Evolutionary conservation across 2,329 filamentous ascomycete species (phyloP), one percentile per base, ranked within the genome.

Genomic region (Sporothrix protearum): DNA sequence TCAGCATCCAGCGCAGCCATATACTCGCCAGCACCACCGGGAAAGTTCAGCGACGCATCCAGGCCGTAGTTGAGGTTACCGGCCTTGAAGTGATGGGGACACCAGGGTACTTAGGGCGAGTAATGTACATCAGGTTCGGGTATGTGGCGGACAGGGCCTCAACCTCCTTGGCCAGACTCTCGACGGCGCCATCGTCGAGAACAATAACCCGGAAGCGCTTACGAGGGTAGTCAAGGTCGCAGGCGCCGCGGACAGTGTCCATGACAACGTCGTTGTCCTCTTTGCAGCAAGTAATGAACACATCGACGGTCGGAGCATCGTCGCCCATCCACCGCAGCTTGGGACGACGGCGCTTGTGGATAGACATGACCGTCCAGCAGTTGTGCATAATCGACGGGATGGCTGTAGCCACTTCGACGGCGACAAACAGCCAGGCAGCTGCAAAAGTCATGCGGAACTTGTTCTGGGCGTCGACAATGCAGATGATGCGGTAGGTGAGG

Each of bases 1-100:
- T 91, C 89, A 22, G 88, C 88, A 33, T 72, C 71, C 9, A 70
- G 28, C 2, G 71, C 71, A 8, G 68, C 88, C 77, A 90, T 87
- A 77, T 83, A 90, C 74, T 86, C 82, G 42, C 82, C 83, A 28
- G 85, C 82, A 30, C 87, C 87, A 22, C 85, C 86, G 1, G 85
- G 85, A 51, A 89, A 79, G 30, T 79, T 76, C 28, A 82, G 80
- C 2, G 83, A 81, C 71, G 83, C 81, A 16, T 88, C 84, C n/a
- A 88, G 78, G 51, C 86, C 88, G 70, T 87, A 86, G 78, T 89
- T 90, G 68, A 90, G 80, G 76, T 90, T 90, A 55, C 88, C 88
- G 1, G 88, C 87, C 80, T 90, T 90, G 81, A 87, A 89, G 76
- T 88, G 85, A 74, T 87, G 82, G 2, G 84, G 83, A 83, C 79